Evolutionary conservation across 78 protist genomes (phyloP).

Genomic region (Thecamonas trahens): DNA sequence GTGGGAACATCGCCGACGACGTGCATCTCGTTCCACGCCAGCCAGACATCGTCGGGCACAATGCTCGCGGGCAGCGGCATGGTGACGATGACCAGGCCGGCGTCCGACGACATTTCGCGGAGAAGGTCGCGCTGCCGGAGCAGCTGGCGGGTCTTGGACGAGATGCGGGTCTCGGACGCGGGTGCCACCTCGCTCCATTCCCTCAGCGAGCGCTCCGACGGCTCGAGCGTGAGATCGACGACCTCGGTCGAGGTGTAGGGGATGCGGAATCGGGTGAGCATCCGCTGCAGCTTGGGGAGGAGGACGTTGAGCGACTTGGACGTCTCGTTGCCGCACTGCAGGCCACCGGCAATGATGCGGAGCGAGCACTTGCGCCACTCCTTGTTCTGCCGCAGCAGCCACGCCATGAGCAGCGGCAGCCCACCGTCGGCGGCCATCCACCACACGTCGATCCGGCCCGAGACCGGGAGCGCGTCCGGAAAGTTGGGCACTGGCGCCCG

Average conservation of each 20-base stretch:
- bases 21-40: not conserved
- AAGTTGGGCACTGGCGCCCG: not conserved
- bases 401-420: slow-evolving; percentile 17
- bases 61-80: too few species aligned
- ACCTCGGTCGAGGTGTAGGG: not conserved
- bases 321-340: not conserved
- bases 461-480: too few species aligned
- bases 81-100: slow-evolving; percentile 4
- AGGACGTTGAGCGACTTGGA: not conserved
- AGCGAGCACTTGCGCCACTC: not conserved
- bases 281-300: not conserved
- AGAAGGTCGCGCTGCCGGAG: slow-evolving; percentile 3
- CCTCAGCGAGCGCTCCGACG: not conserved
- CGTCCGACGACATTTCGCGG: not conserved
- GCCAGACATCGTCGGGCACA: not conserved
- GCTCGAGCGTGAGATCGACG: not conserved
- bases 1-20: not conserved
- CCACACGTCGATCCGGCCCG: slow-evolving; percentile 18
- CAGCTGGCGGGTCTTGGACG: not conserved
- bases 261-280: not conserved
- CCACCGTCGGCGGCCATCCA: slow-evolving; percentile 38
- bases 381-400: not conserved
- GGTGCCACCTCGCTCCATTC: too few species aligned
- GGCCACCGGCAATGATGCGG: not conserved
- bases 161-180: too few species aligned